phyloP scores from a whole-genome alignment of 2,329 filamentous ascomycete genomes.

The Penicillium sp. region DNA sequence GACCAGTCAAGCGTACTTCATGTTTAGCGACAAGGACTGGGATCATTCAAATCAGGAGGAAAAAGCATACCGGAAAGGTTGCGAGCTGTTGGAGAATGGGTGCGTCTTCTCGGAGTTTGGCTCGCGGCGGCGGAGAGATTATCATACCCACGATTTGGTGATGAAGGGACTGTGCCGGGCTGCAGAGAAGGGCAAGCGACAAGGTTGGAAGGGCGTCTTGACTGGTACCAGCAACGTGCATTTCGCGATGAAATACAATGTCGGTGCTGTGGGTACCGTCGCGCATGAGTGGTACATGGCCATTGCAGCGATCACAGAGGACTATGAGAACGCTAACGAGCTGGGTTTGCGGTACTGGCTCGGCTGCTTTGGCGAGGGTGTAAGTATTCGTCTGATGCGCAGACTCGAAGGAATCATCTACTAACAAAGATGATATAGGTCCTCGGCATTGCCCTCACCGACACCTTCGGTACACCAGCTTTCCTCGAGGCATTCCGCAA shows the following conservation, averaged over 20 bases:
- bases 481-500: constrained; percentile 84
- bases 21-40: constrained; percentile 94
- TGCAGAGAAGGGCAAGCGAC: constrained; percentile 67
- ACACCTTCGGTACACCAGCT: constrained; percentile 90
- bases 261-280: constrained; percentile 82
- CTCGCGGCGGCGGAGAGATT: constrained; percentile 83
- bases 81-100: constrained; percentile 73
- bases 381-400: constrained; percentile 31
- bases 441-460: constrained; percentile 85
- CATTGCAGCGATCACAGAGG: constrained; percentile 83
- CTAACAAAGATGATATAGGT: constrained; percentile 49
- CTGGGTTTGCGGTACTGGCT: constrained; percentile 86
- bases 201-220: constrained; percentile 70
- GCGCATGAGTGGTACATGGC: constrained; percentile 99
- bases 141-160: constrained; percentile 91
- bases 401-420: not conserved
- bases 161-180: constrained; percentile 83
- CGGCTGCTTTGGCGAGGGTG: constrained; percentile 80
- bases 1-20: constrained; percentile 95
- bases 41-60: constrained; percentile 83
- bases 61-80: constrained; percentile 79
- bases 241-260: constrained; percentile 87
- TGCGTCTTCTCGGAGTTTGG: constrained; percentile 95
- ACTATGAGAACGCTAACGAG: constrained; percentile 85
- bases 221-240: constrained; percentile 95